These are phyloP conservation scores for Pythium insidiosum DNA, from an alignment of 352 stramenopile genomes.

Conservation along the genomic window DNA sequence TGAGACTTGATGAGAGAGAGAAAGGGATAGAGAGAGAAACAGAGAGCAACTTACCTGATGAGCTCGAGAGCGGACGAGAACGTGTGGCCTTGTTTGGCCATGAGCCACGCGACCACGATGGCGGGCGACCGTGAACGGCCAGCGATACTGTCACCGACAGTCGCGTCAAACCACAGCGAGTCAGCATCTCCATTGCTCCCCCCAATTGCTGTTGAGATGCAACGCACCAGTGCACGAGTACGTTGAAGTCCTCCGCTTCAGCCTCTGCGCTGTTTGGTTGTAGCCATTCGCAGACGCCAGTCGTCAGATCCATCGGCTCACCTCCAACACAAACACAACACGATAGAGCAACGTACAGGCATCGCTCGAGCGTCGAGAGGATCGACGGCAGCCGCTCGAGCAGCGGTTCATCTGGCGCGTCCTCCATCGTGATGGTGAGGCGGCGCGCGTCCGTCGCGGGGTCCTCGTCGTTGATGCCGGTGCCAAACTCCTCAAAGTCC, in stretches of 20 bases:
- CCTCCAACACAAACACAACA: background rate
- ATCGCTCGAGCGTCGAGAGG: constrained; percentile 19
- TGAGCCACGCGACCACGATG: constrained; percentile 44
- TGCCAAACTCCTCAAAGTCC: constrained; percentile 14
- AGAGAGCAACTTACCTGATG: constrained; percentile 25
- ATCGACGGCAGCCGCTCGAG: constrained; percentile 33
- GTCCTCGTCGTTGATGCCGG: constrained; percentile 9
- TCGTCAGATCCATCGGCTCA: background rate
- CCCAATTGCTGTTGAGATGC: no score
- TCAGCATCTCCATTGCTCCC: background rate
- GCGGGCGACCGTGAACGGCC: constrained; percentile 54
- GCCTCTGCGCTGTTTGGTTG: constrained; percentile 20
- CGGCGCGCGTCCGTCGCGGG: constrained; percentile 7
- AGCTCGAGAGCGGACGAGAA: constrained; percentile 27
- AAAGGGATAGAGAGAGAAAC: background rate
- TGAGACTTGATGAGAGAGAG: no score
- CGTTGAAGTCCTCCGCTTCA: constrained; percentile 24
- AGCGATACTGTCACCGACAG: constrained; percentile 30
- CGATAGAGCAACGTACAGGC: constrained; percentile 19
- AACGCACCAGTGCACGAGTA: constrained; percentile 74
- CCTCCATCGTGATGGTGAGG: constrained; percentile 32
- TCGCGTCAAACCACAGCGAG: background rate
- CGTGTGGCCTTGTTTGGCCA: constrained; percentile 16
- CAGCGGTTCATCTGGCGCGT: constrained; percentile 42
- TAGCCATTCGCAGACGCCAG: background rate